Base-by-base conservation (phyloP, 139 green algal genomes). In the Closterium sp. region DNA sequence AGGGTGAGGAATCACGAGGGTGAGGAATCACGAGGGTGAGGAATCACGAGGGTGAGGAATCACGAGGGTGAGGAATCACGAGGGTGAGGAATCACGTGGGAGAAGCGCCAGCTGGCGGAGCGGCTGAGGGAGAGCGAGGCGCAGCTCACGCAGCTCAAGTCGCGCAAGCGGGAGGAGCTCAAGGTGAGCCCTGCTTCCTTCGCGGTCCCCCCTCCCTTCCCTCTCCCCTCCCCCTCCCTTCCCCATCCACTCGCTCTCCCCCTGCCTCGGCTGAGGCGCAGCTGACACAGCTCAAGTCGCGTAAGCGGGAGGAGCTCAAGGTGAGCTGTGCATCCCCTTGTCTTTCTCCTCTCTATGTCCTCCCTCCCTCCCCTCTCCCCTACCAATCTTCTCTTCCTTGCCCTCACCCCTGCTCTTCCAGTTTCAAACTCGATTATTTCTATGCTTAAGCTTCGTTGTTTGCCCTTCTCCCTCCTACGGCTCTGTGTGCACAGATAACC, bases 71-170 rank as follows among this genome's bases (percentile, higher is more conserved):
- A n/a, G n/a, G n/a, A n/a, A n/a, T n/a, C n/a, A n/a, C n/a, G n/a
- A n/a, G n/a, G n/a, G n/a, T n/a, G n/a, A n/a, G n/a, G n/a, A n/a
- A n/a, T n/a, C n/a, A n/a, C n/a, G n/a, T n/a, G 91, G 70, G 92
- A 94, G 92, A 79, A 95, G 90, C 90, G 92, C 27, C 27, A 34
- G 45, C 79, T 95, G 29, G 22, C 89, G 45, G 70, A 95, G 84
- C 91, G 91, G 28, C 79, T 94, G 31, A 87, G 91, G 10, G 95
- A 96, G 45, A 92, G 92, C 73, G 95, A 96, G 45, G 70, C 73
- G 27, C 94, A 95, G 89, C 70, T 94, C 27, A 70, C 89, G 13
- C 91, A 94, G 91, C 79, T 95, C 88, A 95, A 95, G 89, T 62
- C 28, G 50, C 93, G 91, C 31, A 95, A 94, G 50, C 30, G 32